phyloP scores from a whole-genome alignment of 2,329 filamentous ascomycete species.

The Beauveria sp. region DNA sequence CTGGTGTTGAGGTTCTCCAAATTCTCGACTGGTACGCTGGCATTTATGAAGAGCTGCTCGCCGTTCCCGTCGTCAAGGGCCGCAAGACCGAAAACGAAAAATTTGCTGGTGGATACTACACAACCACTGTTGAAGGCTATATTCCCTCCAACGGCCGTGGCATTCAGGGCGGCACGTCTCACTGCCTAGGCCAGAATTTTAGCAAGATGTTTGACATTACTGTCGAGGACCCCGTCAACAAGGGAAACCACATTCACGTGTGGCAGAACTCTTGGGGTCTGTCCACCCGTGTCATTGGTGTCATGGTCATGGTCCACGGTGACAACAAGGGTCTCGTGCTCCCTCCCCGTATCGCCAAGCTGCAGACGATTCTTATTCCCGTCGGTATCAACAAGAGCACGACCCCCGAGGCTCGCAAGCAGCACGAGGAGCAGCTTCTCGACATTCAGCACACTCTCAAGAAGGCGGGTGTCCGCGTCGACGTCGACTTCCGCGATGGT shows the following conservation, averaged over 20 bases:
- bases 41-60: constrained; percentile 88
- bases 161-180: constrained; percentile 92
- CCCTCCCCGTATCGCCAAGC: constrained; percentile 80
- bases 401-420: constrained; percentile 67
- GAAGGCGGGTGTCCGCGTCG: constrained; percentile 66
- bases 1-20: constrained; percentile 78
- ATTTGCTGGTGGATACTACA: constrained; percentile 94
- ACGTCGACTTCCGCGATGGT: constrained; percentile 78
- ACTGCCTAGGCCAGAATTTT: constrained; percentile 95
- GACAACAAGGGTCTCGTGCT: constrained; percentile 94
- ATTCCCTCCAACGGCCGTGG: constrained; percentile 92
- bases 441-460: constrained; percentile 62
- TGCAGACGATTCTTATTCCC: constrained; percentile 80
- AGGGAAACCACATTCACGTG: constrained; percentile 73
- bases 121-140: constrained; percentile 93
- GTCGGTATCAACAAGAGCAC: constrained; percentile 90
- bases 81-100: constrained; percentile 97
- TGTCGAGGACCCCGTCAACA: constrained; percentile 82
- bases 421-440: constrained; percentile 69
- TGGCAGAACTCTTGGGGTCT: constrained; percentile 99
- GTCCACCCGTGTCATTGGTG: constrained; percentile 92
- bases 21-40: constrained; percentile 90
- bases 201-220: constrained; percentile 99
- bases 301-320: constrained; percentile 98
- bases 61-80: constrained; percentile 89